phyloP scores from a whole-genome alignment of 2,329 filamentous ascomycete genomes.

The Thielaviopsis punctulata region DNA sequence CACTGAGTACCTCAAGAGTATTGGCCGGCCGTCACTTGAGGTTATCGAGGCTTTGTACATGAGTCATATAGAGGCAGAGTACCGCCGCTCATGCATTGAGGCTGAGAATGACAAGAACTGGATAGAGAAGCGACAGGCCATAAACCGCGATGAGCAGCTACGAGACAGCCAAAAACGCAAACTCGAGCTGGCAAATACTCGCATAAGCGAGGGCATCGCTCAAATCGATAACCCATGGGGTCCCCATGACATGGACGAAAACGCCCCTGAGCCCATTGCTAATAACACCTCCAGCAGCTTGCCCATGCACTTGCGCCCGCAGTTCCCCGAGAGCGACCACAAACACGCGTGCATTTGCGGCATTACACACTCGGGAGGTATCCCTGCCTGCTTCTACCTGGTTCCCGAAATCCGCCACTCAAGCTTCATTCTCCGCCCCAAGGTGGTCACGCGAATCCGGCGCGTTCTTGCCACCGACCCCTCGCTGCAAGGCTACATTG shows the following conservation, averaged over 20 bases:
- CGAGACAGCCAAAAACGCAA: not conserved
- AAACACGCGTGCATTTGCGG: constrained; percentile 6
- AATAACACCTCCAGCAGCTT: not conserved
- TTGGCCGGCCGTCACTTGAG: constrained; percentile 5
- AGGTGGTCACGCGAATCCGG: not conserved
- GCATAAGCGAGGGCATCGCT: not conserved
- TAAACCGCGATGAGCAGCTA: not conserved
- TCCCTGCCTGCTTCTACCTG: constrained; percentile 8
- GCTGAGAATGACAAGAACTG: not conserved
- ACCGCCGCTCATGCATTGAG: constrained; percentile 7
- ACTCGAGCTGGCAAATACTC: not conserved
- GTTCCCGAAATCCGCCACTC: constrained; percentile 8
- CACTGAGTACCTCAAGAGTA: constrained; percentile 1
- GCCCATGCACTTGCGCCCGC: not conserved
- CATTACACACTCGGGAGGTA: constrained; percentile 6
- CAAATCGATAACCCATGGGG: not conserved
- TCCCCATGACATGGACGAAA: not conserved
- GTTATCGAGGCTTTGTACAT: constrained; percentile 3
- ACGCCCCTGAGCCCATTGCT: not conserved
- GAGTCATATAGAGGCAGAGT: constrained; percentile 4
- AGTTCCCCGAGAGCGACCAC: constrained; percentile 4
- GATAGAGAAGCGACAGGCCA: not conserved
- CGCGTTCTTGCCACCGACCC: not conserved
- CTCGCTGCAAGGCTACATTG: not conserved
- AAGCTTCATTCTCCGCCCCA: not conserved